Base-by-base conservation (phyloP, 2,329 filamentous ascomycete species). In the Stromatinia cepivora region DNA sequence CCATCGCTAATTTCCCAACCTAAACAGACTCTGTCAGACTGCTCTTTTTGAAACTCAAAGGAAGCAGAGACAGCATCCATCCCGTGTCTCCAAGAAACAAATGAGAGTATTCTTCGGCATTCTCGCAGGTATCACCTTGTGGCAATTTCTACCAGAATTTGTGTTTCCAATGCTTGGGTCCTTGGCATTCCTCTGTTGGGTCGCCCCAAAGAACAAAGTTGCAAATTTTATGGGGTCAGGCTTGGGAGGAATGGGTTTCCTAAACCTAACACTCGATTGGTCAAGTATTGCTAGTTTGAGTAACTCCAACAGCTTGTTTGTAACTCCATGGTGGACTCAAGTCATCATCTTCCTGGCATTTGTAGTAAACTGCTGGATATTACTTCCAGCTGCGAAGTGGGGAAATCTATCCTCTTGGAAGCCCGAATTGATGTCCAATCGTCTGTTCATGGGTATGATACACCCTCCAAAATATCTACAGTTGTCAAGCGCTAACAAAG, bases 71-170 rank as follows among this genome's bases (percentile, higher is more conserved):
- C 82, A 84, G 69, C 80, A 81, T 45, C 84, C 85, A 0, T 82
- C 83, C 8, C 79, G 79, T 1, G 73, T 83, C 1, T 84, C 85
- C 0, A 81, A 81, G 56, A 84, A 83, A 64, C 86, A 87, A 74
- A 87, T 86, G 77, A 81, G 80, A 52, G 80, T 88, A 1, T 88
- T 89, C 77, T 88, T 87, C 77, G 76, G 80, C 13, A 81, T 83
- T 0, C 79, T 89, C 0, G 70, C 83, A 0, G 86, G 80, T 5
- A 81, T 88, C 66, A 86, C 83, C 0, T 72, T 87, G 0, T 89
- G 87, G 87, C 86, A 89, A 70, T 88, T 89, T 70, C 77, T 89
- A 0, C 87, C 87, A 0, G 86, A 89, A 75, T 89, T 83, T 66
- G 81, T 84, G 1, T 88, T 88, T 69, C 86, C 86, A 0, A 85